Conservation (phyloP, 2,329 filamentous ascomycete species). For the Pseudopithomyces chartarum region DNA sequence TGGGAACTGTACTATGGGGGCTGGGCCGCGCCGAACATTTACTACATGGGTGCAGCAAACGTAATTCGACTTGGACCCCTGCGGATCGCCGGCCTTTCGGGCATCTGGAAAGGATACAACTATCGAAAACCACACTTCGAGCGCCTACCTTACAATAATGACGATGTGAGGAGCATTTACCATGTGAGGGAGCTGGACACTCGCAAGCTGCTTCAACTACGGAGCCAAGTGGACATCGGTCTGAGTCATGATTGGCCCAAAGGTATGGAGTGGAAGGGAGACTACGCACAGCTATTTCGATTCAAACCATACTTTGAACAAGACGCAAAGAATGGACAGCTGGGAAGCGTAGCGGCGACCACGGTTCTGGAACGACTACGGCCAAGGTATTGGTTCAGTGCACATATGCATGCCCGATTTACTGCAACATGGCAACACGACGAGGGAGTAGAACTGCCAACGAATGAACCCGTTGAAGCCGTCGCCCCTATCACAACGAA, state of each 20-base stretch:
- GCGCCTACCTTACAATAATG: conserved; percentile 78
- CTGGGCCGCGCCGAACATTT: conserved; percentile 96
- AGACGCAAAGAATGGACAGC: conserved; percentile 74
- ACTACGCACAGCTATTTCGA: conserved; percentile 69
- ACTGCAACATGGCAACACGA: conserved; percentile 64
- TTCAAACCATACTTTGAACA: conserved; percentile 75
- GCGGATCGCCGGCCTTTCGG: conserved; percentile 86
- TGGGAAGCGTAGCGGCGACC: conserved; percentile 81
- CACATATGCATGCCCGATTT: conserved; percentile 91
- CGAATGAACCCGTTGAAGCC: conserved; percentile 18
- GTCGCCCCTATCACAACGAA: conserved; percentile 35
- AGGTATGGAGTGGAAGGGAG: conserved; percentile 77
- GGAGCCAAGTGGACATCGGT: conserved; percentile 88
- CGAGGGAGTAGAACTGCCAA: conserved; percentile 31
- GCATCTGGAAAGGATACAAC: conserved; percentile 93
- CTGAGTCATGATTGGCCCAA: conserved; percentile 96
- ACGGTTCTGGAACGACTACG: conserved; percentile 80
- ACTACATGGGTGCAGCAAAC: conserved; percentile 93
- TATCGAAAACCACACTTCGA: conserved; percentile 85
- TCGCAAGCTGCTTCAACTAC: conserved; percentile 83
- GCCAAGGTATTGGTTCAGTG: conserved; percentile 85
- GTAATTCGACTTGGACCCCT: conserved; percentile 82
- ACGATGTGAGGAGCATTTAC: conserved; percentile 82
- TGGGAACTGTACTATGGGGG: conserved; percentile 96
- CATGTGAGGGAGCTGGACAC: conserved; percentile 88